These are phyloP conservation scores for Saccharomycopsis hybrid DNA, from an alignment of 1,139 yeast genomes.

Conservation along the genomic window DNA sequence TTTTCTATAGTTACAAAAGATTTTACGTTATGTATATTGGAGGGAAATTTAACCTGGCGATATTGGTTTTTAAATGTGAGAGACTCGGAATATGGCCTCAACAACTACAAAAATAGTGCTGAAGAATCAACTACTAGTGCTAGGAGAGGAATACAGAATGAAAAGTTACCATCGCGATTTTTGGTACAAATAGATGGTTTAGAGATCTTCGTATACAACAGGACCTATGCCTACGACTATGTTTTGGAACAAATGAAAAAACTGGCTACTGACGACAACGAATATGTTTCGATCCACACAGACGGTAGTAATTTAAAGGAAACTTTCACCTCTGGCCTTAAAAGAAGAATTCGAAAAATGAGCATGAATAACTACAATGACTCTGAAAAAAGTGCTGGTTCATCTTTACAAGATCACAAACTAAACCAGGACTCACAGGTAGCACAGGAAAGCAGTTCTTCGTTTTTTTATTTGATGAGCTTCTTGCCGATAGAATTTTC, in stretches of 20 bases:
- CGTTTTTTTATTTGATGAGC: conserved; percentile 30
- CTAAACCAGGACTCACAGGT: no score
- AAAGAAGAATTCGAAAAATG: conserved; percentile 22
- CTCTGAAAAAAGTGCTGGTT: no score
- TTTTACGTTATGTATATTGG: conserved; percentile 60
- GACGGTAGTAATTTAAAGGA: no score
- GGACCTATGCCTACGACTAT: conserved; percentile 69
- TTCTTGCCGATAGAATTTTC: conserved; percentile 53
- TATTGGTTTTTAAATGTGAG: conserved; percentile 69
- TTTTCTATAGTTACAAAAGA: conserved; percentile 64
- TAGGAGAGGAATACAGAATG: conserved; percentile 29
- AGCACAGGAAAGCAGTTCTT: no score
- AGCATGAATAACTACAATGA: no score
- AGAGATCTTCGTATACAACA: conserved; percentile 75
- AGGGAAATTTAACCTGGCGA: conserved; percentile 79
- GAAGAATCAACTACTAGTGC: conserved; percentile 25
- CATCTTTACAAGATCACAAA: no score
- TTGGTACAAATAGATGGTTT: conserved; percentile 62
- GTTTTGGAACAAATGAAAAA: conserved; percentile 42
- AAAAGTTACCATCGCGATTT: conserved; percentile 53
- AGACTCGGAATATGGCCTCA: conserved; percentile 35
- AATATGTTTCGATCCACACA: no score
- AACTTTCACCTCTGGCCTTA: conserved; percentile 18
- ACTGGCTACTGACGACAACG: conserved; percentile 20
- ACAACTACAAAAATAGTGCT: conserved; percentile 23